A percentile compares a stretch with the other conserved stretches of the same genome.
Evolutionary conservation across 2,329 filamentous ascomycete genomes (phyloP).

Genomic region (Bipolaris cookei): DNA sequence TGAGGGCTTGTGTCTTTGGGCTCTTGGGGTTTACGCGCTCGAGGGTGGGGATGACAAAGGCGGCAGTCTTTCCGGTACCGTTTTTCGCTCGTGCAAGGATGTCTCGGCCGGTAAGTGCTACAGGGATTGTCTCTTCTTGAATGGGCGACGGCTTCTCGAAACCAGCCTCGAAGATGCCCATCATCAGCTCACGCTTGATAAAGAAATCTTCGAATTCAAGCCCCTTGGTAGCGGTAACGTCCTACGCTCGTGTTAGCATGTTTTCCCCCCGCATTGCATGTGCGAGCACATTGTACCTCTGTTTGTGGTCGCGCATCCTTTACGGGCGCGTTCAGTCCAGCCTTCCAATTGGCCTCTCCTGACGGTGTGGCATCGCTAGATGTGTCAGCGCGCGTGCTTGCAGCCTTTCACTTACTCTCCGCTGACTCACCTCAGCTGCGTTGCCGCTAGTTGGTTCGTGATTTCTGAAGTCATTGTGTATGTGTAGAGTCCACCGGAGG

Average conservation of each 20-base stretch:
- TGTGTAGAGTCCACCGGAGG: constrained; percentile 30
- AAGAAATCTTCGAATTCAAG: constrained; percentile 97
- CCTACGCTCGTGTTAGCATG: constrained; percentile 59
- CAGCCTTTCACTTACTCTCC: constrained; percentile 4
- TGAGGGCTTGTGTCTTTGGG: constrained; percentile 93
- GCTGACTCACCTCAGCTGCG: constrained; percentile 55
- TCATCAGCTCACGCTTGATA: constrained; percentile 92
- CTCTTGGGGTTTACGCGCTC: constrained; percentile 97
- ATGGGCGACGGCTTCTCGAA: constrained; percentile 99
- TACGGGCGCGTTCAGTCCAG: constrained; percentile 71
- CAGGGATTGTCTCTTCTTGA: constrained; percentile 98
- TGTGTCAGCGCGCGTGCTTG: constrained; percentile 18
- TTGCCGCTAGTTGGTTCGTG: constrained; percentile 63
- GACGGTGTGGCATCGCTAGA: constrained; percentile 55
- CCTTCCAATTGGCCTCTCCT: constrained; percentile 73
- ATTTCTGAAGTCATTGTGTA: constrained; percentile 57
- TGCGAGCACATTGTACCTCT: constrained; percentile 62
- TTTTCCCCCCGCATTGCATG: background rate
- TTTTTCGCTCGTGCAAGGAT: constrained; percentile 97
- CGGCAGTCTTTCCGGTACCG: constrained; percentile 96
- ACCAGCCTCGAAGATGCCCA: constrained; percentile 99
- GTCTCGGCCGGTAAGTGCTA: constrained; percentile 92
- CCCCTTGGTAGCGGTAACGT: constrained; percentile 98
- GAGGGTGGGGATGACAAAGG: constrained; percentile 93
- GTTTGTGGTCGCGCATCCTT: constrained; percentile 82